Evolutionary conservation across 139 green algal species (phyloP).

Genomic region (Chlamydomonas sphaeroides): DNA sequence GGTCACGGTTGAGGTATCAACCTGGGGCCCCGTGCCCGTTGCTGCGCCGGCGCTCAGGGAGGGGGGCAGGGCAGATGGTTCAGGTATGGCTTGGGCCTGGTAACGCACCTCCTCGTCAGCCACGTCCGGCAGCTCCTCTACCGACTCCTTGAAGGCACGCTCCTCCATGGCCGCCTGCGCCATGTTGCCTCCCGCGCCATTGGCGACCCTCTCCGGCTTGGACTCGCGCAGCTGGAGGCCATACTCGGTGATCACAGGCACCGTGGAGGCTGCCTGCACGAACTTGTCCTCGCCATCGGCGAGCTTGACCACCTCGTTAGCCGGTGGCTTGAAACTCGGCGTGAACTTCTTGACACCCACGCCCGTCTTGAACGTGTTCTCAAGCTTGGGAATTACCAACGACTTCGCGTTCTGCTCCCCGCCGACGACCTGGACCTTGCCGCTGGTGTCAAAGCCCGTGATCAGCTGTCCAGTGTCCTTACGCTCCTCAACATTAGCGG

Average conservation of each 20-base stretch:
- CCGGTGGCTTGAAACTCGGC: slow-evolving; percentile 57
- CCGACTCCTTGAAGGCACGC: slow-evolving; percentile 25
- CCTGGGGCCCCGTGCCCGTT: not conserved
- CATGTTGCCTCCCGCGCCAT: not conserved
- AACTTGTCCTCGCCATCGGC: slow-evolving; percentile 51
- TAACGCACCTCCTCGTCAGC: slow-evolving; percentile 44
- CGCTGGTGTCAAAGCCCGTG: slow-evolving; percentile 48
- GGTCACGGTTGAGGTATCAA: not conserved
- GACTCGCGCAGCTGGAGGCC: slow-evolving; percentile 48
- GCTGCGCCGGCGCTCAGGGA: not conserved
- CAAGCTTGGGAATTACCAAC: slow-evolving; percentile 58
- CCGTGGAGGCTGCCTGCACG: slow-evolving; percentile 38
- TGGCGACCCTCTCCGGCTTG: not conserved
- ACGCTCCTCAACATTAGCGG: slow-evolving; percentile 38
- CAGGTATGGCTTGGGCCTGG: too few species aligned
- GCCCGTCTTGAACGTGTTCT: slow-evolving; percentile 64
- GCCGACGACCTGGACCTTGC: slow-evolving; percentile 34
- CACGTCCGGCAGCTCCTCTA: slow-evolving; percentile 56
- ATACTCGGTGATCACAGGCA: slow-evolving; percentile 44
- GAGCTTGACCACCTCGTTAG: slow-evolving; percentile 30
- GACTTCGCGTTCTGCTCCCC: slow-evolving; percentile 24
- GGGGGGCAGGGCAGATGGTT: too few species aligned
- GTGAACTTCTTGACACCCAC: slow-evolving; percentile 61
- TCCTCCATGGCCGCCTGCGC: slow-evolving; percentile 3
- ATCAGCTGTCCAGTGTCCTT: slow-evolving; percentile 51